Base-by-base conservation (phyloP, 331 rosid species). In the Phaseolus coccineus region DNA sequence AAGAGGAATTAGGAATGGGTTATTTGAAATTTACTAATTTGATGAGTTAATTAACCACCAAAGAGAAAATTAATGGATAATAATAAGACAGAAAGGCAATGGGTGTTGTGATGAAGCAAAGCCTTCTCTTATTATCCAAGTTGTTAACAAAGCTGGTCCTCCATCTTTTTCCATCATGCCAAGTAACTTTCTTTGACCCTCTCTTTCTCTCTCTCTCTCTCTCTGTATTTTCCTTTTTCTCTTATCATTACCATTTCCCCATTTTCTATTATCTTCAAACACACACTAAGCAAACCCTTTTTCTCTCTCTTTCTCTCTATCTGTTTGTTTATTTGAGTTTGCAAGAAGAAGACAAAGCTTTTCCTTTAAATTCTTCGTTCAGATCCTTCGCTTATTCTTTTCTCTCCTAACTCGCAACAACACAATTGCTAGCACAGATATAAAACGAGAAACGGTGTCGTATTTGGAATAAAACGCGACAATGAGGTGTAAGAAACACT, bases 401-500 rank as follows among this genome's bases (percentile, higher is more conserved):
- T 22, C 61, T 55, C 2, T 55, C 5, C 10, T 9, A 55, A 30
- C 9, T 1, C 40, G 3, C 15, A 48, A 3, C 40, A 13, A 58
- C 44, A 8, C 71, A 44, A 53, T 46, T 6, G n/a, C 0, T 24
- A 8, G 0, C 13, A 4, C 4, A 71, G 7, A 46, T 13, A 12
- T 46, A 46, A 46, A 46, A 46, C 15, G 4, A 55, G 4, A 25
- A 80, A 69, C 79, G 87, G 37, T 55, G 84, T 76, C 76, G 84
- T 64, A 46, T 59, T 27, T 16, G 19, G 3, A 14, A 8, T 2
- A 44, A 3, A 19, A 13, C 5, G 1, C 11, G 6, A 27, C 1
- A 71, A 93, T 94, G 98, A 94, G 89, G 92, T 94, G 98, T 82
- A 88, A 82, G 84, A 87, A 83, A 77, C 98, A 94, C 85, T 69